phyloP scores from a whole-genome alignment of 2,329 filamentous ascomycete species.

The Colletotrichum sansevieriae region DNA sequence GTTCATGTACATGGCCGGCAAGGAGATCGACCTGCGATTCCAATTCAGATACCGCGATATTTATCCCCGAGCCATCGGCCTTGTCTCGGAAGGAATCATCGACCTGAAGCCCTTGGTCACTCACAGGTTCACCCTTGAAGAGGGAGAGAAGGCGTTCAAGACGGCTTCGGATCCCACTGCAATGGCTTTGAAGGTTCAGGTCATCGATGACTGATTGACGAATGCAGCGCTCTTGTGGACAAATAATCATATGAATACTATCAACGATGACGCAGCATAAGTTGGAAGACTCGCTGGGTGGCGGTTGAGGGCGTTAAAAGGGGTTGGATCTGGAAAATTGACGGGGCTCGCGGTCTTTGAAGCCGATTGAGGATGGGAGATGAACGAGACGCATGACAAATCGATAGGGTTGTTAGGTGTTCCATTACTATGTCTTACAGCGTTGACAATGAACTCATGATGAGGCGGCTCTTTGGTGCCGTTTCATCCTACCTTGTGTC shows the following conservation, averaged over 20 bases:
- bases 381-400: too few species aligned
- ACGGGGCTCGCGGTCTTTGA: too few species aligned
- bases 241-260: fast-evolving
- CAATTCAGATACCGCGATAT: constrained; percentile 55
- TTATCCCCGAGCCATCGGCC: constrained; percentile 55
- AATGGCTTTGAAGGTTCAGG: constrained; percentile 40
- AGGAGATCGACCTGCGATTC: constrained; percentile 54
- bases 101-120: constrained; percentile 50
- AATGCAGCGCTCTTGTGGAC: background rate
- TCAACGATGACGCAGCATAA: background rate
- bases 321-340: too few species aligned
- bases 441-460: too few species aligned
- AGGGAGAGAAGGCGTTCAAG: constrained; percentile 49
- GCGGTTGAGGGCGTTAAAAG: too few species aligned
- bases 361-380: too few species aligned
- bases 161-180: constrained; percentile 35
- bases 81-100: constrained; percentile 49
- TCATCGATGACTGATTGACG: constrained; percentile 38
- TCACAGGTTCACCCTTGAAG: constrained; percentile 49
- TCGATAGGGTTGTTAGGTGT: too few species aligned
- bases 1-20: constrained; percentile 50
- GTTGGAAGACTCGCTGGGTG: too few species aligned
- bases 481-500: too few species aligned
- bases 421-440: too few species aligned
- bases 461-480: too few species aligned